phyloP scores from a whole-genome alignment of 2,329 filamentous ascomycete species.

The Cytospora leucostoma region DNA sequence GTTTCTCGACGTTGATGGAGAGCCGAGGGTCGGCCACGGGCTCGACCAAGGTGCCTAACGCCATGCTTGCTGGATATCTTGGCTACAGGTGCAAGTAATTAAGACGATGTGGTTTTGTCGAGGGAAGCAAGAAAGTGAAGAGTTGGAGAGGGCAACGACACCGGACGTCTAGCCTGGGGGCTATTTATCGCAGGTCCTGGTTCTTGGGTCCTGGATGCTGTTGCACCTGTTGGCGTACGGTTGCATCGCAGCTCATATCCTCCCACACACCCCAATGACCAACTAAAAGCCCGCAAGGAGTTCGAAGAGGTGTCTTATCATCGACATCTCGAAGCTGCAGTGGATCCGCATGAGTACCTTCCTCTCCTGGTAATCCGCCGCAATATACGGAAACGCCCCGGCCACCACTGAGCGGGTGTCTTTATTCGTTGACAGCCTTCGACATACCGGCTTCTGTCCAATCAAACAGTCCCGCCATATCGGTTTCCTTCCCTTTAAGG shows the following conservation, averaged over 20 bases:
- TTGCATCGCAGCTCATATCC: background rate
- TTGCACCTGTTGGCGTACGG: background rate
- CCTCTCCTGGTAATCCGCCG: background rate
- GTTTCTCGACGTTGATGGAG: background rate
- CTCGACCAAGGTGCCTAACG: slow-evolving; percentile 17
- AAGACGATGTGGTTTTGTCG: background rate
- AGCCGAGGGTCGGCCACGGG: slow-evolving; percentile 20
- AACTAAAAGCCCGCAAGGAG: background rate
- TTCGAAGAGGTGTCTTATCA: background rate
- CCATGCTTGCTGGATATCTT: slow-evolving; percentile 8
- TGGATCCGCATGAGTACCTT: background rate
- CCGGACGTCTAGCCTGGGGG: background rate
- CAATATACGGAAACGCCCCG: background rate
- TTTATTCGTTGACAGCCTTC: background rate
- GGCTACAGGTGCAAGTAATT: background rate
- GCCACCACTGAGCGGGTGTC: background rate
- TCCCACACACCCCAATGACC: background rate
- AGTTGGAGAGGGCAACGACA: background rate
- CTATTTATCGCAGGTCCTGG: background rate
- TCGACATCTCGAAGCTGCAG: background rate
- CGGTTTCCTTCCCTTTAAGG: background rate
- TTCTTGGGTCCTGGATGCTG: background rate
- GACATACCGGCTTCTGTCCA: background rate
- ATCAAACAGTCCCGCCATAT: background rate
- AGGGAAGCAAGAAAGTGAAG: background rate